These are phyloP conservation scores for Penicillium cosmopolitanum DNA, from an alignment of 495 filamentous ascomycete genomes.

Conservation along the genomic window DNA sequence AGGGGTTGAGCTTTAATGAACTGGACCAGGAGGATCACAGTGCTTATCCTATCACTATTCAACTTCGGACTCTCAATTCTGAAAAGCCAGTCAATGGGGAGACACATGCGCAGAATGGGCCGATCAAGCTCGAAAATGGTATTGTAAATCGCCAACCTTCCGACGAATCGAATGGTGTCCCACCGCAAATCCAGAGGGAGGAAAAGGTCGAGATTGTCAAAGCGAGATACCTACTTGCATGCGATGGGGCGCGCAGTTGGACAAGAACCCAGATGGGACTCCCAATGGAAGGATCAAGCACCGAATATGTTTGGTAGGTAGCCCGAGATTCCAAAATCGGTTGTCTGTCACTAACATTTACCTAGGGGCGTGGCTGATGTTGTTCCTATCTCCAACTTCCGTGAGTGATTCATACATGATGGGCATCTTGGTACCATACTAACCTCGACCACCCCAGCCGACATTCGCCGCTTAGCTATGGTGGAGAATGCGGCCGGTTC, in stretches of 20 bases:
- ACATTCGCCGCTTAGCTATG: constrained; percentile 1
- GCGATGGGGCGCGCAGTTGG: constrained; percentile 65
- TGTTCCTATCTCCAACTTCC: constrained; percentile 63
- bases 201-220: constrained; percentile 42
- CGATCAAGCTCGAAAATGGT: constrained; percentile 54
- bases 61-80: constrained; percentile 40
- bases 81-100: not conserved
- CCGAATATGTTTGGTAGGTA: constrained; percentile 51
- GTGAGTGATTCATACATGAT: constrained; percentile 58
- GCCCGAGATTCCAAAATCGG: not conserved
- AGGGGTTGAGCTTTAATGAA: constrained; percentile 47
- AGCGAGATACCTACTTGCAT: constrained; percentile 65
- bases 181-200: constrained; percentile 3
- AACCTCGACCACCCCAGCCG: not conserved
- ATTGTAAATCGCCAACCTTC: constrained; percentile 55
- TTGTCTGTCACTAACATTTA: not conserved
- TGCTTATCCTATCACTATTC: constrained; percentile 58
- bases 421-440: constrained; percentile 27
- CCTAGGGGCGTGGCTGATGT: constrained; percentile 58
- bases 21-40: constrained; percentile 42
- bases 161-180: constrained; percentile 52
- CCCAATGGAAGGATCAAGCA: constrained; percentile 32
- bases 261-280: constrained; percentile 55
- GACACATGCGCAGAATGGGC: constrained; percentile 43
- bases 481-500: constrained; percentile 43